phyloP scores from a whole-genome alignment of 2,329 filamentous ascomycete genomes.

The Juglanconis sp. region DNA sequence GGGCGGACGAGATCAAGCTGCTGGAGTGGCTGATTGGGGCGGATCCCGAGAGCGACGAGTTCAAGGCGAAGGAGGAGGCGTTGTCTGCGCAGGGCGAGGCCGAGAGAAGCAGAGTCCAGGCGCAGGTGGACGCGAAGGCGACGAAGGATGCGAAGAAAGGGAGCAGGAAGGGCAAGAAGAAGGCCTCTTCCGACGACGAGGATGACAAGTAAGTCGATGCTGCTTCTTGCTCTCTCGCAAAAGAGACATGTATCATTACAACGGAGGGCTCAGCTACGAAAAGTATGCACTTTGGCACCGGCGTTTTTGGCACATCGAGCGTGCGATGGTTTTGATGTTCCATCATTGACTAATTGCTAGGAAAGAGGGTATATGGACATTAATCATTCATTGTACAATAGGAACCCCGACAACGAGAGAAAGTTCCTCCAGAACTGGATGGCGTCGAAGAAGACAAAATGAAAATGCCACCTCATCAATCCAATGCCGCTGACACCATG shows the following conservation, averaged over 20 bases:
- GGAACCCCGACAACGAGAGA: conserved; percentile 14
- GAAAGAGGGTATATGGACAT: conserved; percentile 22
- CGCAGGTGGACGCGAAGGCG: conserved; percentile 73
- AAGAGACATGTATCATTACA: conserved; percentile 18
- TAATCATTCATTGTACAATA: conserved; percentile 10
- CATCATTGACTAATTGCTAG: conserved; percentile 9
- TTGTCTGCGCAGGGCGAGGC: conserved; percentile 65
- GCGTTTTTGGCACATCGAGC: conserved; percentile 5
- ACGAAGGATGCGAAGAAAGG: conserved; percentile 53
- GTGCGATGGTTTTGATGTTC: background rate
- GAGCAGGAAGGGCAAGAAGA: conserved; percentile 34
- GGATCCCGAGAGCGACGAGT: conserved; percentile 72
- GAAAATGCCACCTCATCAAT: conserved; percentile 1
- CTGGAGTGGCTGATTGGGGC: conserved; percentile 84
- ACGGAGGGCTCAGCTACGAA: conserved; percentile 11
- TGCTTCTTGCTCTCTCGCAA: background rate
- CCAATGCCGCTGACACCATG: conserved; percentile 11
- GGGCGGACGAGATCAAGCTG: conserved; percentile 93
- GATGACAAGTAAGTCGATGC: conserved; percentile 26
- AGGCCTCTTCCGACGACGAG: conserved; percentile 30
- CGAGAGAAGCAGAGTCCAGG: conserved; percentile 73
- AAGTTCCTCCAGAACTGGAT: conserved; percentile 19
- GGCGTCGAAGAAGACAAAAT: conserved; percentile 14
- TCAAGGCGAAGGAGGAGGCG: conserved; percentile 60
- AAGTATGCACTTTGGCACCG: conserved; percentile 10